Base-by-base conservation (phyloP, 768 basidiomycete species). In the Mycena alexandri region DNA sequence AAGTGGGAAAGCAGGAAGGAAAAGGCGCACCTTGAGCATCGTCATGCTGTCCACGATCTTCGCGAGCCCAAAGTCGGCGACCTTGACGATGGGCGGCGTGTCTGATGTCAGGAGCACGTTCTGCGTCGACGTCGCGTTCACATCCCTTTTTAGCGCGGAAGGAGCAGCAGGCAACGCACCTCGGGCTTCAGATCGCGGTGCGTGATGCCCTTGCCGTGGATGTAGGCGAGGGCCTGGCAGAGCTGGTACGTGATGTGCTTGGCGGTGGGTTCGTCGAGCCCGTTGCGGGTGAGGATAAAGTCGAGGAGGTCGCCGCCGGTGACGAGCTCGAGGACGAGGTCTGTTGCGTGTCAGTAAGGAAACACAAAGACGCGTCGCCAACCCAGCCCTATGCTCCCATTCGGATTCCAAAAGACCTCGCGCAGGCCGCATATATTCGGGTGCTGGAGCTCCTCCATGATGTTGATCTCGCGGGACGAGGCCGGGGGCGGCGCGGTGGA, bases 101-200 rank as follows among this genome's bases (percentile, higher is more conserved):
- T 90, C 87, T 12, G 75, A 81, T 1, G 95, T 96, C n/a, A 98
- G 78, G 2, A 97, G 85, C 9, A 96, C 89, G 71, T 97, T 96
- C 90, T 93, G 63, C n/a, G n/a, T n/a, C n/a, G n/a, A n/a, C n/a
- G n/a, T n/a, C n/a, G n/a, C n/a, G n/a, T n/a, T n/a, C n/a, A n/a
- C n/a, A n/a, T n/a, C n/a, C n/a, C n/a, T n/a, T n/a, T n/a, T n/a
- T n/a, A n/a, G n/a, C n/a, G n/a, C n/a, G n/a, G n/a, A n/a, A n/a
- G n/a, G n/a, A n/a, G n/a, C n/a, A n/a, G n/a, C 17, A 42, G 12
- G 78, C 77, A 10, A 61, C 61, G 22, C 42, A 89, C 90, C 48
- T 93, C 92, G 1, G 97, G 96, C 77, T 98, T 98, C 50, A 98
- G 80, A 77, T 99, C 98, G 50, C 98, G 92, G 79, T 99, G 97